These are phyloP conservation scores for Epichloe gansuensis DNA, from an alignment of 2,329 filamentous ascomycete species.

Conservation along the genomic window DNA sequence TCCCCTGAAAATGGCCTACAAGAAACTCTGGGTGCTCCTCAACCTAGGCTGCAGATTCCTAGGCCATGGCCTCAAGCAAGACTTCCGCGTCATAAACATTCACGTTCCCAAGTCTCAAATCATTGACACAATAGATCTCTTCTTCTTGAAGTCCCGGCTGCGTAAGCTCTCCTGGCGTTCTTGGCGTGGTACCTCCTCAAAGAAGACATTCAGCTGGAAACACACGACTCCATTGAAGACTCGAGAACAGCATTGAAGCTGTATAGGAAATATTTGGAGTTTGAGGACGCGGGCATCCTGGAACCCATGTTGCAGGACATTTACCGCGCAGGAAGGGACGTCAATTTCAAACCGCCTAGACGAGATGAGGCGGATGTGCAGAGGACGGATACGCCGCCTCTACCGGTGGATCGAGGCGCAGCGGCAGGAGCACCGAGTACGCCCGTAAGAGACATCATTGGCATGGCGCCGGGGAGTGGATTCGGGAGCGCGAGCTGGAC, in stretches of 20 bases:
- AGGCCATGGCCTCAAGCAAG: conserved; percentile 84
- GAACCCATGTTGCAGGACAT: conserved; percentile 79
- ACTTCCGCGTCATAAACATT: conserved; percentile 97
- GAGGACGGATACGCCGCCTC: conserved; percentile 43
- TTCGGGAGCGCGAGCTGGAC: conserved; percentile 32
- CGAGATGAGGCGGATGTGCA: conserved; percentile 32
- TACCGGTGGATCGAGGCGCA: conserved; percentile 22
- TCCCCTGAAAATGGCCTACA: conserved; percentile 86
- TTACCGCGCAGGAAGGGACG: conserved; percentile 44
- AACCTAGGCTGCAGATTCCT: conserved; percentile 92
- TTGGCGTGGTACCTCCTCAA: conserved; percentile 83
- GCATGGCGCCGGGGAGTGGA: conserved; percentile 20
- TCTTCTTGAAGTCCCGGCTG: conserved; percentile 67
- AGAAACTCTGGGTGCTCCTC: conserved; percentile 92
- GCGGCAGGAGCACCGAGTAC: conserved; percentile 30
- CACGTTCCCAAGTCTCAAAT: conserved; percentile 83
- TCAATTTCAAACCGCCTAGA: conserved; percentile 39
- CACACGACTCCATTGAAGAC: conserved; percentile 93
- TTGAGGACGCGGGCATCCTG: conserved; percentile 70
- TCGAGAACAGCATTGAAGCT: conserved; percentile 81
- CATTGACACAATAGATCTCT: conserved; percentile 87
- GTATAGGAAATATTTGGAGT: conserved; percentile 83
- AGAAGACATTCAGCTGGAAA: conserved; percentile 85
- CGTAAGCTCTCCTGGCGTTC: conserved; percentile 89
- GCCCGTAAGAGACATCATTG: conserved; percentile 29